Base-by-base conservation (phyloP, 2,329 filamentous ascomycete genomes). In the Diaporthe vaccinii region DNA sequence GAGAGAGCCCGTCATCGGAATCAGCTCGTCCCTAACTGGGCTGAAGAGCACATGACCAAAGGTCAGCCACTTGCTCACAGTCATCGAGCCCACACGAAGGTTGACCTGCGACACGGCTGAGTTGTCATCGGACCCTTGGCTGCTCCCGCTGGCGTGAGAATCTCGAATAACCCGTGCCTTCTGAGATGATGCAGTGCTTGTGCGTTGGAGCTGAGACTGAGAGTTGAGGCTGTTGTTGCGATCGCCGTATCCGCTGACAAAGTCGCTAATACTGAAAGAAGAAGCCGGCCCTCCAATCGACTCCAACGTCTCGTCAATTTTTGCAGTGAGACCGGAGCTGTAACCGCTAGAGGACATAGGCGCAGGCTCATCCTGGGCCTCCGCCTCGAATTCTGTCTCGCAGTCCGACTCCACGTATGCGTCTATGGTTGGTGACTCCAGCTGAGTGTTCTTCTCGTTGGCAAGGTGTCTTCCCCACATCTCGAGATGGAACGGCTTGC, bases 11-110 rank as follows among this genome's bases (percentile, higher is more conserved):
- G 84, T 87, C 0, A 88, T 85, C 25, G 90, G 85, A 53, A 90
- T 84, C 31, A 96, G 87, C 78, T 95, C 92, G 61, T 94, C 92
- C 36, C 94, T 91, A 7, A 93, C 91, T 15, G 95, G 94, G 78
- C 93, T 95, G 84, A 97, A 96, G 5, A 97, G 87, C 0, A 96
- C 93, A 78, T 95, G 93, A 1, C 94, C 94, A 81, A 96, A 96
- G 0, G 93, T 95, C 34, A 97, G 89, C 94, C 94, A 97, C 81
- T 96, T 96, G 87, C 93, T 95, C 34, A 95, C 94, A 76, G 94
- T 95, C 87, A 97, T 92, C 2, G 94, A 95, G 6, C 93, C 94
- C 22, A 95, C 92, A 2, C 94, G 89, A 31, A 97, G 88, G 80
- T 95, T 95, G 76, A 95, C 93, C 81, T 93, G 92, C 0, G 91